Conservation (phyloP, 495 filamentous ascomycete genomes). For the Pseudevernia furfuracea region DNA sequence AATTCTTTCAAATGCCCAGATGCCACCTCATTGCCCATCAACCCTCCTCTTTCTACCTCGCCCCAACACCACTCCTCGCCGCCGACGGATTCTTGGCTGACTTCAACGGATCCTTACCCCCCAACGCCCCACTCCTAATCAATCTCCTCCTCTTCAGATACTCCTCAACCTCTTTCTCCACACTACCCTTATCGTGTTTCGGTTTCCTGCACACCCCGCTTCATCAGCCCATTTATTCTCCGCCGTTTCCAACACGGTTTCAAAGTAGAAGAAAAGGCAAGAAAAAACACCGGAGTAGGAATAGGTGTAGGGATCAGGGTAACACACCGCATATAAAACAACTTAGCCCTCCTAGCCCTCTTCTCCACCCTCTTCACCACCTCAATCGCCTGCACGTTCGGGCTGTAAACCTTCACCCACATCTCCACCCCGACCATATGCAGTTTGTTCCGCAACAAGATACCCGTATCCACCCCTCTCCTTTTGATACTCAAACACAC, state of each 20-base stretch:
- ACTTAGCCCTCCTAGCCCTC: slow-evolving; percentile 77
- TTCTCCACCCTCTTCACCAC: slow-evolving; percentile 78
- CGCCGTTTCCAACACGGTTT: too few relatives aligned
- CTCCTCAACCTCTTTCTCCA: slow-evolving; percentile 62
- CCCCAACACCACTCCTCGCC: slow-evolving; percentile 14
- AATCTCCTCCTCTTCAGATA: slow-evolving; percentile 51
- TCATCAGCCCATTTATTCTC: slow-evolving; percentile 17
- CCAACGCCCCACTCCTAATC: slow-evolving; percentile 24
- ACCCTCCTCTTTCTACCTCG: not conserved
- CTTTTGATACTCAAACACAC: slow-evolving; percentile 78
- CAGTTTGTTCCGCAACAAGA: slow-evolving; percentile 76
- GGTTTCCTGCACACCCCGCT: slow-evolving; percentile 40
- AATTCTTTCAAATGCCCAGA: not conserved
- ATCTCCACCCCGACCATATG: slow-evolving; percentile 87
- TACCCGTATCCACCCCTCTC: slow-evolving; percentile 74
- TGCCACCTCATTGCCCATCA: not conserved
- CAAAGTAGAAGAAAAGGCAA: too few relatives aligned
- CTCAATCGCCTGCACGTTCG: slow-evolving; percentile 84
- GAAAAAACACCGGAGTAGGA: too few relatives aligned
- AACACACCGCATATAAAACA: slow-evolving; percentile 84
- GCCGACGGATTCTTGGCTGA: slow-evolving; percentile 18
- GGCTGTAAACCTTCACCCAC: slow-evolving; percentile 90
- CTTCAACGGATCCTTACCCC: slow-evolving; percentile 15
- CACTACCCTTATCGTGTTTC: slow-evolving; percentile 60
- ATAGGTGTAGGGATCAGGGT: slow-evolving; percentile 25